Evolutionary conservation across 1,139 yeast species (phyloP).

Genomic region (Casaregolazyma lundiana): DNA sequence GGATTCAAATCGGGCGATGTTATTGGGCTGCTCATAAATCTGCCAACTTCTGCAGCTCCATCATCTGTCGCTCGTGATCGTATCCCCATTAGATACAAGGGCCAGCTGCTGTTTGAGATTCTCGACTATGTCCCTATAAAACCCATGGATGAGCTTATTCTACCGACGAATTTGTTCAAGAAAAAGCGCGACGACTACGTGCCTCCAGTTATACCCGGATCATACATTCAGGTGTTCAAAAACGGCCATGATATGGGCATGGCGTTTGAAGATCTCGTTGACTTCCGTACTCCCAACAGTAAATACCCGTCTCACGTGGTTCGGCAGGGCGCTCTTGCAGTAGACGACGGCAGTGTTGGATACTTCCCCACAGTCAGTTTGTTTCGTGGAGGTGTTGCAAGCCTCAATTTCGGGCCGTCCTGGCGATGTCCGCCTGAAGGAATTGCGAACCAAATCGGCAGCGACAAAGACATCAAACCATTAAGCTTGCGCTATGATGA

Average conservation of each 20-base stretch:
- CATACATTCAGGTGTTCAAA: conserved; percentile 62
- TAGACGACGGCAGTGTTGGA: conserved; percentile 80
- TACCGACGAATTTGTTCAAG: conserved; percentile 41
- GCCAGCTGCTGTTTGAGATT: conserved; percentile 75
- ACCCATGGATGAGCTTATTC: conserved; percentile 67
- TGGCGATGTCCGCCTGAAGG: conserved; percentile 43
- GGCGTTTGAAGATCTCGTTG: conserved; percentile 63
- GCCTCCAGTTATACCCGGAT: conserved; percentile 43
- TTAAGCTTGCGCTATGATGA: conserved; percentile 62
- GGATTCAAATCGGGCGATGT: conserved; percentile 74
- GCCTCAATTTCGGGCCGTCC: conserved; percentile 65
- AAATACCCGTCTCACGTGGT: conserved; percentile 26
- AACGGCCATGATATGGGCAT: conserved; percentile 69
- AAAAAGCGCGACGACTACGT: conserved; percentile 23
- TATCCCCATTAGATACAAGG: conserved; percentile 80
- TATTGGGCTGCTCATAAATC: conserved; percentile 69
- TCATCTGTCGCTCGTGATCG: conserved; percentile 56
- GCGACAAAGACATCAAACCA: conserved; percentile 39
- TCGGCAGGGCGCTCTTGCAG: conserved; percentile 16
- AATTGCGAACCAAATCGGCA: conserved; percentile 20
- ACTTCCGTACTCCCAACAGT: conserved; percentile 75
- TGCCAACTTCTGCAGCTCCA: conserved; percentile 45
- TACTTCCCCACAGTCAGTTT: conserved; percentile 89
- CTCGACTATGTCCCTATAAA: conserved; percentile 77
- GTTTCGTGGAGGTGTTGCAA: conserved; percentile 73